Evolutionary conservation across 345 rosid species (phyloP), one percentile per base, ranked within the genome.

Genomic region (Rhodomyrtus tomentosa): DNA sequence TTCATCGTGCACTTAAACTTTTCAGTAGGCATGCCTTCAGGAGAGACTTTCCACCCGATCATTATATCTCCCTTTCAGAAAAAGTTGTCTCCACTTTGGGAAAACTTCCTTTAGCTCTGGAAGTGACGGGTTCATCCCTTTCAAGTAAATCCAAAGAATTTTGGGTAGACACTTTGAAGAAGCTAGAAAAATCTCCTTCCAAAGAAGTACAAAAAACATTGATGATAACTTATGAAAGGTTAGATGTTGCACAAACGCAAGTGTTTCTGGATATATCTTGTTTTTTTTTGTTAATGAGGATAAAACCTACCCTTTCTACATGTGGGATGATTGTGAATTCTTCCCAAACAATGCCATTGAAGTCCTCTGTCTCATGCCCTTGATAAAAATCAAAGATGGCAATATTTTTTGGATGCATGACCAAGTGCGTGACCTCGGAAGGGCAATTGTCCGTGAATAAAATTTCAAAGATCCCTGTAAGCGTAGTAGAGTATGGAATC

Each of bases 131-230:
- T 54, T 21, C 56, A 54, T 54, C 25, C 12, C 56, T 54, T 1
- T 2, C 1, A 0, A 25, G 56, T 22, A 22, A 54, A 54, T 1
- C n/a, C 4, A 0, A 21, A 54, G n/a, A 0, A 54, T 8, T 54
- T 7, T 54, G 56, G 56, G 2, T 22, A 0, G 56, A 21, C n/a
- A 54, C n/a, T 3, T 54, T 0, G n/a, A 22, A 22, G n/a, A 54
- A 54, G n/a, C 56, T 54, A 54, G 1, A 7, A 54, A 0, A 22
- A 3, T 25, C n/a, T 22, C 56, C 56, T 22, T 10, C 56, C 2
- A 6, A 0, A 0, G 56, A 8, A 3, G 56, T 54, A 2, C 25
- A 54, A 3, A 54, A 0, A 3, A 54, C 3, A 9, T 54, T 54
- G 56, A 7, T 21, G 56, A 54, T 54, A 54, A 54, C 56, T 54